Evolutionary conservation across 2,329 filamentous ascomycete genomes (phyloP), one percentile per base, ranked within the genome.

Genomic region (Fusarium subtropicale): DNA sequence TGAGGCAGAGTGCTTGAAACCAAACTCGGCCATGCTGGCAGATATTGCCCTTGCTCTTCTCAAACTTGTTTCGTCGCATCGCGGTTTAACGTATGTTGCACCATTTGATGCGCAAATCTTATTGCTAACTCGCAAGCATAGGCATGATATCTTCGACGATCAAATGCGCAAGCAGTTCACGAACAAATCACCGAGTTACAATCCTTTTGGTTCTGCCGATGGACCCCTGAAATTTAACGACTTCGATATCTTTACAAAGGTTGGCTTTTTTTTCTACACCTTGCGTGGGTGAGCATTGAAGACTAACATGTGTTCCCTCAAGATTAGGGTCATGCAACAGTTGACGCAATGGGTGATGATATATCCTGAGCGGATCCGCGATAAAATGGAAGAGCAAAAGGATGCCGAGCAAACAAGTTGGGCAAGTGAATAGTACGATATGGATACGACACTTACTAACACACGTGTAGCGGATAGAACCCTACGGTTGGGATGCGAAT

Each of bases 11-110:
- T 97, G 94, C 76, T 83, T 98, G 34, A 94, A 92, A 76, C 90
- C 91, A 20, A 84, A 89, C 33, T 97, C 94, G 2, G 86, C 88
- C 45, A 87, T 90, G 69, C 85, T 99, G 20, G 84, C 91, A 64
- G 89, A 95, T 58, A 93, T 98, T 73, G 95, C 93, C 36, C 86
- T 99, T 46, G 89, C 92, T 56, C 85, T 98, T 22, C 88, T 98
- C 63, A 97, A 97, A 85, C 94, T 92, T 77, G 90, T 97, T 51
- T 97, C 96, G 33, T 97, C 94, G 64, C 94, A 97, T 82, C 91
- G 94, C 69, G 94, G 94, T 68, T 84, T 98, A 48, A 97, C 91
- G 94, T 97, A 87, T 71, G 92, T 86, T 42, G 34, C 50, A 26
- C 26, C 39, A 46, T 20, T 15, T 15, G 53, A 52, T 46, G 38